phyloP scores from a whole-genome alignment of 805 yeast species.

The Wickerhamiella kurtzmanii region DNA sequence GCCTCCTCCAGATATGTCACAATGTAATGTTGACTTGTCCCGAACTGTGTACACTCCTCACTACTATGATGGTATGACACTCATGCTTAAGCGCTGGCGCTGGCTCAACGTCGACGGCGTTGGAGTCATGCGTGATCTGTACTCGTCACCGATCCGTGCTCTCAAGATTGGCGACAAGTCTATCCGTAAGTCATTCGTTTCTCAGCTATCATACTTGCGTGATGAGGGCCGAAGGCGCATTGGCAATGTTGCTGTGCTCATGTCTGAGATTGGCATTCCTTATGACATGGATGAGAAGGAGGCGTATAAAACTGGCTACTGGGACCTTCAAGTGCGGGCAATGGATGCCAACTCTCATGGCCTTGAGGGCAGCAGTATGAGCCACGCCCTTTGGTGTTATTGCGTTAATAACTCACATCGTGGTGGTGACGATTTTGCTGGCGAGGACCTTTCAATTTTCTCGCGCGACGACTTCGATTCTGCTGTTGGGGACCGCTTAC shows the following conservation, averaged over 20 bases:
- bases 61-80: constrained; percentile 87
- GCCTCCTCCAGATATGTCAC: constrained; percentile 52
- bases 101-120: constrained; percentile 75
- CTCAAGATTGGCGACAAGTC: constrained; percentile 53
- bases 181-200: constrained; percentile 56
- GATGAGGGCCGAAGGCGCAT: constrained; percentile 47
- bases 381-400: constrained; percentile 82
- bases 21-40: constrained; percentile 37
- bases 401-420: constrained; percentile 56
- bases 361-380: constrained; percentile 56
- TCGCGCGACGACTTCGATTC: constrained; percentile 28
- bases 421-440: constrained; percentile 89
- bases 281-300: constrained; percentile 79
- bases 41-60: constrained; percentile 60
- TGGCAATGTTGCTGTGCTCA: constrained; percentile 61
- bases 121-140: constrained; percentile 71
- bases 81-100: constrained; percentile 83
- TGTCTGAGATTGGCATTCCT: constrained; percentile 97
- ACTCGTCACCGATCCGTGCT: constrained; percentile 65
- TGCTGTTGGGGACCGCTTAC: constrained; percentile 5
- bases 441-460: constrained; percentile 87
- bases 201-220: constrained; percentile 54
- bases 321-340: constrained; percentile 62
- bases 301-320: constrained; percentile 56
- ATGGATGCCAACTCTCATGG: constrained; percentile 73